Evolutionary conservation across 2,329 filamentous ascomycete species (phyloP), one percentile per base, ranked within the genome.

Genomic region (Cordyceps pruinosa): DNA sequence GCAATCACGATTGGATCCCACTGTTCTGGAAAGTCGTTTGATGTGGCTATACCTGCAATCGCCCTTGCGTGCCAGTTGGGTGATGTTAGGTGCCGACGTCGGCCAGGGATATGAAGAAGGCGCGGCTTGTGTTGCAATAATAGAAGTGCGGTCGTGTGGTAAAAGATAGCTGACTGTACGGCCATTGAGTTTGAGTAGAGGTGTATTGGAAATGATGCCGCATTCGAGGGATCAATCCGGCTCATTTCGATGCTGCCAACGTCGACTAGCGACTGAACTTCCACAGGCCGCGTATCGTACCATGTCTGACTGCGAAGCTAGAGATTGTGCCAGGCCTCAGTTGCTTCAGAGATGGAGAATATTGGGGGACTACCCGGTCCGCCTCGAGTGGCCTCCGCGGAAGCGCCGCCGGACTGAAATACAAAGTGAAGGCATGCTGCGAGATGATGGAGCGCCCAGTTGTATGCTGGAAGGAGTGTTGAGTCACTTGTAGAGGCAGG

Each of bases 1-100:
- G 64, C 61, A 17, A 70, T 54, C 2, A 69, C 59, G 4, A 70
- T 62, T 2, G 68, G 68, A 37, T 70, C 68, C 68, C 68, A 70
- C 21, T 69, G 68, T 51, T 69, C 68, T 1, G 61, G 58, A 39
- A 68, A 69, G 17, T 61, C 66, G 34, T 70, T 70, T 49, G 65
- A 66, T 1, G 62, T 54, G 15, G 62, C 65, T 6, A 67, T 50
- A 3, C 67, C 67, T 0, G 67, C 68, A 7, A 69, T 64, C 2
- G 64, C 66, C 30, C 69, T 67, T 2, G 62, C 65, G 26, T 70
- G 68, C 68, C 68, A 62, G 34, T 64, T 66, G 15, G 57, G 58
- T 5, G 64, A 66, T 6, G 46, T 51, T 19, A 56, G 45, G 21
- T 55, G 52, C 32, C 49, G 52, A 1, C 57, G 58, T 4, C 55